A percentile compares a stretch with the other conserved stretches of the same genome.
Evolutionary conservation across 1,284 basidiomycete genomes (phyloP).

Genomic region (Austroboletus novae-zelandiae): DNA sequence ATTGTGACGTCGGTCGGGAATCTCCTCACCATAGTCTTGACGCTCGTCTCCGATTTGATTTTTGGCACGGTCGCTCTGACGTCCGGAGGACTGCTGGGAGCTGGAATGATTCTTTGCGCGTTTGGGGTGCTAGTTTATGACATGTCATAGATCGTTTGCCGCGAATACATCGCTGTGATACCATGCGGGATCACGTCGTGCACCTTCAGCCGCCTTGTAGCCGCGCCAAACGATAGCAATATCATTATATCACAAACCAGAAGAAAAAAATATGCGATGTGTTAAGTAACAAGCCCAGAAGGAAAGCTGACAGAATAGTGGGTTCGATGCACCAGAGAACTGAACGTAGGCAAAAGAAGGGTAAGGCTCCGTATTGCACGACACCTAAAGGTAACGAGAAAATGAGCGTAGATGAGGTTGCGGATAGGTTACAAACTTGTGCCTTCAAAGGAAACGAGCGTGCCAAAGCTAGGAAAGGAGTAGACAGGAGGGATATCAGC

Average conservation of each 20-base stretch:
- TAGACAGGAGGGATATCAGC: constrained; percentile 27
- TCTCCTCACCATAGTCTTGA: constrained; percentile 80
- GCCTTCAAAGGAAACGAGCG: constrained; percentile 28
- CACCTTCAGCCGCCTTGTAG: neutral
- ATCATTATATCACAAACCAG: constrained; percentile 35
- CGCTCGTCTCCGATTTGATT: constrained; percentile 68
- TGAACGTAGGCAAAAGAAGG: constrained; percentile 7
- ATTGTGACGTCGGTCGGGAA: constrained; percentile 81
- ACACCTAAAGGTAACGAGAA: constrained; percentile 22
- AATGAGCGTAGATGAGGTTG: constrained; percentile 34
- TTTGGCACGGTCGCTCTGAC: constrained; percentile 63
- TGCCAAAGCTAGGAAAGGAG: constrained; percentile 20
- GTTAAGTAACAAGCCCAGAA: constrained; percentile 34
- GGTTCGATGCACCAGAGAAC: constrained; percentile 17
- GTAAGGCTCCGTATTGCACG: constrained; percentile 9
- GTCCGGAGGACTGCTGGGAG: constrained; percentile 63
- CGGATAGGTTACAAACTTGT: constrained; percentile 33
- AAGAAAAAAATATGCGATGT: constrained; percentile 30
- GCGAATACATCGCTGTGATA: too few relatives aligned
- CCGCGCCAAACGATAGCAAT: constrained; percentile 22
- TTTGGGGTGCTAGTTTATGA: constrained; percentile 75
- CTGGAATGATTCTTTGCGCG: constrained; percentile 65
- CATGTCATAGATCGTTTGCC: constrained; percentile 41
- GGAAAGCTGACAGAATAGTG: constrained; percentile 18
- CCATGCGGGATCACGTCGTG: too few relatives aligned